Conservation (phyloP, 176 grass and related monocot species). For the Ananas comosus region DNA sequence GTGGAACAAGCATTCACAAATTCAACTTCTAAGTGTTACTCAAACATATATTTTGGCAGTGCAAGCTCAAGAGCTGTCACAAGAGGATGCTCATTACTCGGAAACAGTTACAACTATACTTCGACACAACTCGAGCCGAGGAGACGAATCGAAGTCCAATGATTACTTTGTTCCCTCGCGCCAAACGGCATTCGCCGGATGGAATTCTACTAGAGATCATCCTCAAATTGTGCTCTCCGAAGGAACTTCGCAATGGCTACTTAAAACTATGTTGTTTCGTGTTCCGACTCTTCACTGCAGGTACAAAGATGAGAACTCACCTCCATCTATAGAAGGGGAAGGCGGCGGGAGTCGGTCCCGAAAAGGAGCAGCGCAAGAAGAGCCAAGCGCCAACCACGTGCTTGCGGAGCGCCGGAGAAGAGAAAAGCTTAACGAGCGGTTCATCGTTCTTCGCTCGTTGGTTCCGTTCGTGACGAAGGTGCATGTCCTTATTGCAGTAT, state of each 20-base stretch:
- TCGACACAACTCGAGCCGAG: conserved; percentile 20
- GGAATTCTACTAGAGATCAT: conserved; percentile 26
- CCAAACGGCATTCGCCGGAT: conserved; percentile 52
- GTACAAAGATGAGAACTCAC: conserved; percentile 19
- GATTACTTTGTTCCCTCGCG: conserved; percentile 19
- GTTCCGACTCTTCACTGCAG: conserved; percentile 16
- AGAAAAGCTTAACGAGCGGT: conserved; percentile 88
- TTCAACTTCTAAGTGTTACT: neutral
- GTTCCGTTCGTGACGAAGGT: conserved; percentile 96
- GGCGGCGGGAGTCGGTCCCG: conserved; percentile 18
- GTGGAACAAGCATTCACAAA: neutral
- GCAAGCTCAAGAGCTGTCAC: conserved; percentile 40
- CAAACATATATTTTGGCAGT: conserved; percentile 10
- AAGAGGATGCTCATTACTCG: conserved; percentile 62
- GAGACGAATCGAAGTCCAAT: conserved; percentile 9
- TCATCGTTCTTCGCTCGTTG: conserved; percentile 59
- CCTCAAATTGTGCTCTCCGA: neutral
- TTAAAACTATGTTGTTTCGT: conserved; percentile 41
- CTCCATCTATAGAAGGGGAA: conserved; percentile 27
- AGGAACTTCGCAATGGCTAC: conserved; percentile 37
- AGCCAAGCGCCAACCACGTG: conserved; percentile 62
- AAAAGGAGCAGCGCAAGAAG: conserved; percentile 22
- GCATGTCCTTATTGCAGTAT: neutral
- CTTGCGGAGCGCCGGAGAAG: conserved; percentile 62
- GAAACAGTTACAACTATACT: conserved; percentile 53